A percentile compares a stretch with the other conserved stretches of the same genome.
Evolutionary conservation across 768 basidiomycete species (phyloP).

Genomic region (Xerocomellus dryophilus): DNA sequence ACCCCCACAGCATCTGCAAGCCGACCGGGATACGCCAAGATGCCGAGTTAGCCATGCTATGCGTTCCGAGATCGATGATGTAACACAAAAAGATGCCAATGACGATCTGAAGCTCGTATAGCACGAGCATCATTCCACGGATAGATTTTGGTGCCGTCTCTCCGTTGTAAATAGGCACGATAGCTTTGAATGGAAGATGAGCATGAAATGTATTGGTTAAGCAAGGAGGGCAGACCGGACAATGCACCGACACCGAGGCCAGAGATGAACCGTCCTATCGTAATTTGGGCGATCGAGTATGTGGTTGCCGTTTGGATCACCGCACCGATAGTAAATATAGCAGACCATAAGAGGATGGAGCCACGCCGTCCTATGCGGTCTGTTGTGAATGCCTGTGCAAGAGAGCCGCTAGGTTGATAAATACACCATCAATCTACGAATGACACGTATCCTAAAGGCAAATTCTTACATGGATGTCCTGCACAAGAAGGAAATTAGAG

Average conservation of each 20-base stretch:
- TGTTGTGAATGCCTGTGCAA: conserved; percentile 49
- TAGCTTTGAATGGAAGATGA: conserved; percentile 32
- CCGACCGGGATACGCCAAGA: conserved; percentile 17
- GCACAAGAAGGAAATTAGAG: not conserved
- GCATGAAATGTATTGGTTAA: not conserved
- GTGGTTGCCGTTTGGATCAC: conserved; percentile 14
- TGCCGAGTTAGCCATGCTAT: conserved; percentile 11
- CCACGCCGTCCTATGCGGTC: conserved; percentile 16
- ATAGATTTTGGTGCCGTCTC: conserved; percentile 74
- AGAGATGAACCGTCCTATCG: conserved; percentile 11
- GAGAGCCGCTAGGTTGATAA: conserved; percentile 45
- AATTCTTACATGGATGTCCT: conserved; percentile 15
- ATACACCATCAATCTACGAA: not conserved
- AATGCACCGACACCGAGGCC: conserved; percentile 17
- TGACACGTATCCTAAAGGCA: too few species aligned
- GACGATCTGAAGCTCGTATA: conserved; percentile 78
- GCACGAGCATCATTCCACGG: conserved; percentile 65
- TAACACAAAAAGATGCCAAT: conserved; percentile 69
- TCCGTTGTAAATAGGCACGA: conserved; percentile 70
- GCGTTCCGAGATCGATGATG: conserved; percentile 45
- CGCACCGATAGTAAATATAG: conserved; percentile 14
- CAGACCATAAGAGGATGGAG: conserved; percentile 15
- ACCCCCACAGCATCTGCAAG: conserved; percentile 12
- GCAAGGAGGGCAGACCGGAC: conserved; percentile 2
- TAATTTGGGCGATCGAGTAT: conserved; percentile 12